Percentiles rank a stretch among this genome's conserved stretches.
Evolutionary conservation across 2,329 filamentous ascomycete genomes (phyloP).

Genomic region (Diaporthe citri): DNA sequence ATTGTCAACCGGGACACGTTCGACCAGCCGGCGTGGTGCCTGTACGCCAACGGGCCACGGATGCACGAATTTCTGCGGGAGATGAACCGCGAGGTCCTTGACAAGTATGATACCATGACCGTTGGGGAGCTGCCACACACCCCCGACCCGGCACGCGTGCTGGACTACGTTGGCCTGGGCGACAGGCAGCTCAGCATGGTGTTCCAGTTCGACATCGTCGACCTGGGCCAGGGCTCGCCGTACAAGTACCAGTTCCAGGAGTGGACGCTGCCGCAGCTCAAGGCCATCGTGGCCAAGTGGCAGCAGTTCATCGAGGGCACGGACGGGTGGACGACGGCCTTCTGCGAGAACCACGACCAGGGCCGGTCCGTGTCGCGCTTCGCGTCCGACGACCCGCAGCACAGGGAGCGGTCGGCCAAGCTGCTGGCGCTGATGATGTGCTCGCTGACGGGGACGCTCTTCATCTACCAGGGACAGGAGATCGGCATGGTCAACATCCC

Average conservation of each 20-base stretch:
- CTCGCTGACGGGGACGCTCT: slow-evolving; percentile 65
- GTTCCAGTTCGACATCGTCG: slow-evolving; percentile 75
- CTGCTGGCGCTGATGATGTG: slow-evolving; percentile 65
- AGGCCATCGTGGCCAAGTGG: slow-evolving; percentile 61
- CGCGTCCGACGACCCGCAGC: slow-evolving; percentile 57
- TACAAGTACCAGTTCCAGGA: slow-evolving; percentile 66
- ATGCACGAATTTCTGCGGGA: slow-evolving; percentile 77
- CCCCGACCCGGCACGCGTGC: slow-evolving; percentile 67
- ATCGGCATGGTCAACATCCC: slow-evolving; percentile 71
- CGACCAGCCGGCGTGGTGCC: slow-evolving; percentile 65
- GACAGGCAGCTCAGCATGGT: slow-evolving; percentile 77
- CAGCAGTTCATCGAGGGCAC: slow-evolving; percentile 65
- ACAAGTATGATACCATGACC: slow-evolving; percentile 74
- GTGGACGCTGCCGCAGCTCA: slow-evolving; percentile 63
- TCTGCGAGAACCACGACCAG: slow-evolving; percentile 75
- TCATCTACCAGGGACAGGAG: slow-evolving; percentile 72
- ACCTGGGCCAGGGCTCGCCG: slow-evolving; percentile 66
- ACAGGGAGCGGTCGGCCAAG: slow-evolving; percentile 61
- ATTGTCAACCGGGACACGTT: slow-evolving; percentile 59
- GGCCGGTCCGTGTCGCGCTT: slow-evolving; percentile 67
- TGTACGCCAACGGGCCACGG: slow-evolving; percentile 76
- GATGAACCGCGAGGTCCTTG: slow-evolving; percentile 71
- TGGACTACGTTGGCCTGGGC: slow-evolving; percentile 69
- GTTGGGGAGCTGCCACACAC: slow-evolving; percentile 78
- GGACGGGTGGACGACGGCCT: slow-evolving; percentile 70